Percentiles rank a stretch among this genome's conserved stretches.
phyloP scores from a whole-genome alignment of 208 protist genomes.

The Acanthamoeba polyphaga region DNA sequence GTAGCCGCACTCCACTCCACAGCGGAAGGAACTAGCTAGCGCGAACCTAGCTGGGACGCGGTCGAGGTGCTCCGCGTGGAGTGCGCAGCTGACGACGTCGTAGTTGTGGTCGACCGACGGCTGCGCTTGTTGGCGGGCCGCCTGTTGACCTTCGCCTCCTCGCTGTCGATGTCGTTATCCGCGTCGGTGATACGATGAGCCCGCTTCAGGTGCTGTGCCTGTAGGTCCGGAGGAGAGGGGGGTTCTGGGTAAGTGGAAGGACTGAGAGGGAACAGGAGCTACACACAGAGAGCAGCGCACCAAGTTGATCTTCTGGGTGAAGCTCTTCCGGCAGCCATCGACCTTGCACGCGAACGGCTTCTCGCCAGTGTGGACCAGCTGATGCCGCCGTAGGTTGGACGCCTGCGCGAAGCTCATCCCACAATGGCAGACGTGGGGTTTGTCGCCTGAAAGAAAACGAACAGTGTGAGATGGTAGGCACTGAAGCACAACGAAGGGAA shows the following conservation, averaged over 20 bases:
- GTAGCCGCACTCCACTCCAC: too few species aligned
- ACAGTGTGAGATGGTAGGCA: neutral
- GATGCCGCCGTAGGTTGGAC: slow-evolving; percentile 58
- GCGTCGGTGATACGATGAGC: neutral
- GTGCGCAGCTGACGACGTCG: neutral
- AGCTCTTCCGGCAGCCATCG: slow-evolving; percentile 23
- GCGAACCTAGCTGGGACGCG: neutral
- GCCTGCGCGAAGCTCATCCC: slow-evolving; percentile 67
- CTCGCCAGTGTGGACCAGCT: slow-evolving; percentile 55
- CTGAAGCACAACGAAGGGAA: neutral
- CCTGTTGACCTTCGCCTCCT: neutral
- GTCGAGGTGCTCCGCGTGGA: neutral
- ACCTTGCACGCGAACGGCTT: slow-evolving; percentile 45
- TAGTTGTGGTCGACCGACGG: neutral
- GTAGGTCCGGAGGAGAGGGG: neutral
- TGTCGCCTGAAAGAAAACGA: neutral
- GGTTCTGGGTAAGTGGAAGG: neutral
- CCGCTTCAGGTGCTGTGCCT: slow-evolving; percentile 40
- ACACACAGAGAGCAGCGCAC: neutral
- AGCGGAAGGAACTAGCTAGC: neutral
- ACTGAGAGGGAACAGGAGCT: neutral
- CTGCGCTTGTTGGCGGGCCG: neutral
- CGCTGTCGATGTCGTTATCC: neutral
- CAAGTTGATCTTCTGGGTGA: slow-evolving; percentile 63
- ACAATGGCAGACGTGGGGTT: slow-evolving; percentile 49